phyloP scores from a whole-genome alignment of 768 basidiomycete species.

The Rubroboletus pulcherrimus region DNA sequence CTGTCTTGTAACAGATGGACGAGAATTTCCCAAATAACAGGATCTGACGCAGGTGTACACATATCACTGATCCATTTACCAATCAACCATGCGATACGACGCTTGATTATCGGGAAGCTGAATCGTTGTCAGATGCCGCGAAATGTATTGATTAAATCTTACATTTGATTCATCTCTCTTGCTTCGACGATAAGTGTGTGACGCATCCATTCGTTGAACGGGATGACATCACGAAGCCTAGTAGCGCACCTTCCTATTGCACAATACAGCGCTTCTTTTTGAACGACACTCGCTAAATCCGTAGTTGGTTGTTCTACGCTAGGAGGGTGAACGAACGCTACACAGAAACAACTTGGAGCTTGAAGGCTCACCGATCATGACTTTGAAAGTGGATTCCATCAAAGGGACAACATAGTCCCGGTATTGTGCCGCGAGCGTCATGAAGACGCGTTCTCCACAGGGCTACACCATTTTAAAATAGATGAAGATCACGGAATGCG shows the following conservation, averaged over 20 bases:
- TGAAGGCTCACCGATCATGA: constrained; percentile 48
- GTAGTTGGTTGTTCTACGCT: constrained; percentile 41
- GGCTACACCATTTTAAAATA: constrained; percentile 47
- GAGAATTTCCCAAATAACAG: constrained; percentile 76
- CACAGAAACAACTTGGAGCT: background rate
- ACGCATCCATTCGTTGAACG: constrained; percentile 69
- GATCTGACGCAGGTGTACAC: constrained; percentile 54
- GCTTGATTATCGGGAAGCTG: constrained; percentile 89
- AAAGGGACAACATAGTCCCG: constrained; percentile 64
- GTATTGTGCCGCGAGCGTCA: constrained; percentile 73
- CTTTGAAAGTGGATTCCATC: constrained; percentile 55
- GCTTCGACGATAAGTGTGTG: constrained; percentile 58
- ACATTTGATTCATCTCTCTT: constrained; percentile 57
- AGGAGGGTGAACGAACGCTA: background rate
- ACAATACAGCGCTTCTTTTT: constrained; percentile 86
- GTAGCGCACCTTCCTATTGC: constrained; percentile 80
- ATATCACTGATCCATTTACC: constrained; percentile 83
- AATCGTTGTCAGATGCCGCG: constrained; percentile 4
- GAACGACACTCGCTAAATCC: constrained; percentile 58
- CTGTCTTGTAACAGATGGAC: constrained; percentile 71
- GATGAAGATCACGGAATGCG: background rate
- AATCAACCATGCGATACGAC: constrained; percentile 92
- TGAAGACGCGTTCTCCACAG: constrained; percentile 88
- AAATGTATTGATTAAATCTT: constrained; percentile 13
- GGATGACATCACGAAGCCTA: constrained; percentile 57